Base-by-base conservation (phyloP, 768 basidiomycete species). In the Pleurotus citrinopileatus region DNA sequence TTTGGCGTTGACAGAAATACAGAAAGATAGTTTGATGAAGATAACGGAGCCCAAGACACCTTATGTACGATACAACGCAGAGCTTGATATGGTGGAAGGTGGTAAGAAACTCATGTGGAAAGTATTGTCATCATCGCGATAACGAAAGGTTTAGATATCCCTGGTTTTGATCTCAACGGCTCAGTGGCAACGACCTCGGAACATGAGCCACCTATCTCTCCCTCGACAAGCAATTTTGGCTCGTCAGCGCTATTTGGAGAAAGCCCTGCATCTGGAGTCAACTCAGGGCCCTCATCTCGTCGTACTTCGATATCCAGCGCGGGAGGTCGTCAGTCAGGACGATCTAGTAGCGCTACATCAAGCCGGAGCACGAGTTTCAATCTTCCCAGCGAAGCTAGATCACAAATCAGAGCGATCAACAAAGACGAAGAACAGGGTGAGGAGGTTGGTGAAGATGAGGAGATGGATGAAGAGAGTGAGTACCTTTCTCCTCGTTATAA, bases 41-140 rank as follows among this genome's bases (percentile, higher is more conserved):
- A 98, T 98, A 64, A 94, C 91, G 2, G 94, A 98, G 64, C 94
- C 94, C 51, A 98, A 98, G 80, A 98, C 94, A 8, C 94, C 94
- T 1, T 98, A 90, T 70, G 94, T 98, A 52, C 78, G 92, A 60
- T 95, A 94, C 69, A 89, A 94, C 62, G 80, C 91, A 2, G 86
- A 89, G 65, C 86, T 87, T n/a, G 91, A 94, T 67, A 80, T 81
- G 52, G 72, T 93, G 38, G 91, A 94, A 69, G 85, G 89, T 58
- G 92, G 94, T 93, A 67, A 64, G 74, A n/a, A 19, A 53, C 17
- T 17, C 43, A 43, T 36, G 37, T 22, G 32, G 10, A 48, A 52
- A 10, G 17, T 1, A 20, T 23, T 37, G n/a, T 37, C 19, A 20
- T 8, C 48, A 3, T 22, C 20, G 26, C 53, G 38, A 27, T 48